Evolutionary conservation across 2,329 filamentous ascomycete genomes (phyloP).

Genomic region (Fusarium caatingaense): DNA sequence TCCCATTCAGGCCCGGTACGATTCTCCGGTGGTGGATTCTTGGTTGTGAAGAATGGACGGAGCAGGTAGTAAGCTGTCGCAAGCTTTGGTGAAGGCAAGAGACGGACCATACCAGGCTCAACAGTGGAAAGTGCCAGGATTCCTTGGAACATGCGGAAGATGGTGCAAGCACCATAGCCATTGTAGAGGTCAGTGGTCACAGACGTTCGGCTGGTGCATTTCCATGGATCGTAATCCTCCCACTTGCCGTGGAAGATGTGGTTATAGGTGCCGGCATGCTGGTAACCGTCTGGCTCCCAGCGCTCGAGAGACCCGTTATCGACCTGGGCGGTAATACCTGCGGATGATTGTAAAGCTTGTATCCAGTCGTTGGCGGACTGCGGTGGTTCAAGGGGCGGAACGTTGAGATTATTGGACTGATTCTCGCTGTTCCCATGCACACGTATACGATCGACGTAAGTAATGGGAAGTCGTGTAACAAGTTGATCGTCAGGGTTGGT

Average conservation of each 20-base stretch:
- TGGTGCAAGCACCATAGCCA: slow-evolving; percentile 66
- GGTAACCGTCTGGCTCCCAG: slow-evolving; percentile 77
- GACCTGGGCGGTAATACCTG: slow-evolving; percentile 70
- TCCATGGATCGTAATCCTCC: slow-evolving; percentile 68
- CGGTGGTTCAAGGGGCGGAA: slow-evolving; percentile 42
- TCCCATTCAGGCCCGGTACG: slow-evolving; percentile 60
- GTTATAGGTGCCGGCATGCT: slow-evolving; percentile 67
- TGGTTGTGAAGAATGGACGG: slow-evolving; percentile 64
- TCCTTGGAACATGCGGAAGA: slow-evolving; percentile 70
- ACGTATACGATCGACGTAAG: slow-evolving; percentile 76
- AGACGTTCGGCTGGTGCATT: slow-evolving; percentile 63
- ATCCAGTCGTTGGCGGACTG: slow-evolving; percentile 55
- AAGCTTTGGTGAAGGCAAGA: slow-evolving; percentile 78
- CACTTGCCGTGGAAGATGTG: slow-evolving; percentile 65
- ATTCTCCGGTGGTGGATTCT: slow-evolving; percentile 55
- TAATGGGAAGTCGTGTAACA: slow-evolving; percentile 70
- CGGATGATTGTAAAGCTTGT: slow-evolving; percentile 56
- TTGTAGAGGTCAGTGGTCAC: slow-evolving; percentile 69
- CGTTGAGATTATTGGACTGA: slow-evolving; percentile 35
- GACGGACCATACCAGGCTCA: slow-evolving; percentile 75
- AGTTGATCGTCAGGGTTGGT: slow-evolving; percentile 65
- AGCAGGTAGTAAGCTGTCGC: slow-evolving; percentile 83
- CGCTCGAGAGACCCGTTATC: slow-evolving; percentile 78
- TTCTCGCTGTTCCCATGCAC: slow-evolving; percentile 65
- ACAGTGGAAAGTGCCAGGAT: slow-evolving; percentile 65